These are phyloP conservation scores for Umbelopsis vinacea DNA, from an alignment of 192 early-diverging fungal species.

Conservation along the genomic window DNA sequence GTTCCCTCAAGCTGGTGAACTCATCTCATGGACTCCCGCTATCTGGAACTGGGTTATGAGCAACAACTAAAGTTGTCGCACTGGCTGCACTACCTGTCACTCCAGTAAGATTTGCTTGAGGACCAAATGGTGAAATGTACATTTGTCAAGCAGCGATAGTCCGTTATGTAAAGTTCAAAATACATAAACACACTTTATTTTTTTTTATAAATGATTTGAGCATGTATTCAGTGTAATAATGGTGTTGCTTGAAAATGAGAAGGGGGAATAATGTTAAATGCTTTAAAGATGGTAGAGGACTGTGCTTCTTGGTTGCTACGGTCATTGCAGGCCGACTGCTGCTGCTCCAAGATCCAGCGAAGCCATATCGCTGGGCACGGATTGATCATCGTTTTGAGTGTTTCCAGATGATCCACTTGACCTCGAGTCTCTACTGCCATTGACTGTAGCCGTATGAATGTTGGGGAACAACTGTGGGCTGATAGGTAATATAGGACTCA, in stretches of 20 bases:
- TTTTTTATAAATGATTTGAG: no score
- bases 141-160: not conserved
- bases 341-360: not conserved
- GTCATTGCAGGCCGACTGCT: not conserved
- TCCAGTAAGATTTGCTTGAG: no score
- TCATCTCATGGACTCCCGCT: constrained; percentile 62
- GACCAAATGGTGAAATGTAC: not conserved
- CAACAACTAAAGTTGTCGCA: constrained; percentile 58
- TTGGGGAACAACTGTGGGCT: constrained; percentile 27
- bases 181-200: no score
- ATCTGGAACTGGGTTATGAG: constrained; percentile 71
- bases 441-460: constrained; percentile 2
- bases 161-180: no score
- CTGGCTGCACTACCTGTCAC: no score
- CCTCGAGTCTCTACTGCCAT: not conserved
- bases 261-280: not conserved
- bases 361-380: not conserved
- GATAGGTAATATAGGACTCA: constrained; percentile 39
- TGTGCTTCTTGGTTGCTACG: not conserved
- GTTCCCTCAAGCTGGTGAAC: constrained; percentile 68
- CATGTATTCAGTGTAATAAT: no score
- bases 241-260: not conserved
- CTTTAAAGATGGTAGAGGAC: not conserved
- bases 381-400: not conserved
- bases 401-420: not conserved